Percentiles rank a stretch among this genome's conserved stretches.
These are phyloP conservation scores for Capsella rubella DNA, from an alignment of 441 rosid genomes.

Conservation along the genomic window DNA sequence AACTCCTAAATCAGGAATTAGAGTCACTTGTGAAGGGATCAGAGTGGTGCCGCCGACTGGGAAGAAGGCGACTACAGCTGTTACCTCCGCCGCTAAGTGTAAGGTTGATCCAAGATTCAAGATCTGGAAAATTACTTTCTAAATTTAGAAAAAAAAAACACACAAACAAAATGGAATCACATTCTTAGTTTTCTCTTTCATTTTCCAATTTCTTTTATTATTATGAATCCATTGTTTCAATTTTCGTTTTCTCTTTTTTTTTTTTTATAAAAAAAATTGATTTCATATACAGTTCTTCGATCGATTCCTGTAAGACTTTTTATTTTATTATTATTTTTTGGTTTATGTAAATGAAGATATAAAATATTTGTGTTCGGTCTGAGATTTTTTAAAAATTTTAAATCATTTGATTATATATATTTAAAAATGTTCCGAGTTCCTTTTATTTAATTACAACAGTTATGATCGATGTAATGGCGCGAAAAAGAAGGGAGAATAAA, in stretches of 20 bases:
- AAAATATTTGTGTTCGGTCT: conserved; percentile 23
- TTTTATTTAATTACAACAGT: neutral
- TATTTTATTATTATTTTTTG: conserved; percentile 27
- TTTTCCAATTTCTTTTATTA: neutral
- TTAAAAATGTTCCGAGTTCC: neutral
- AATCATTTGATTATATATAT: neutral
- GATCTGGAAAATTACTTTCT: conserved; percentile 87
- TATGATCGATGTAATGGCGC: neutral
- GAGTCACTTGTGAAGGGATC: conserved; percentile 72
- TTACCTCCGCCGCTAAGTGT: conserved; percentile 64
- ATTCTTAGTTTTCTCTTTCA: conserved; percentile 38
- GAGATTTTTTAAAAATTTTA: neutral
- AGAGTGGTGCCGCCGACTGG: conserved; percentile 61
- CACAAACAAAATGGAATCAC: conserved; percentile 2
- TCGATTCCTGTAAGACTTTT: conserved; percentile 16
- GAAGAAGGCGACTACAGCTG: conserved; percentile 58
- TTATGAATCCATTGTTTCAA: conserved; percentile 24
- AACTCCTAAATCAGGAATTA: conserved; percentile 63
- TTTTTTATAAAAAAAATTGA: neutral
- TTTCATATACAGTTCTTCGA: conserved; percentile 29
- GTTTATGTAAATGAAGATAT: conserved; percentile 38
- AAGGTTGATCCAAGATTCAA: conserved; percentile 77
- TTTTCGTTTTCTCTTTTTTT: conserved; percentile 10
- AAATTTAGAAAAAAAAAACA: neutral
- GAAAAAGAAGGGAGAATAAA: neutral